Evolutionary conservation across 2,329 filamentous ascomycete genomes (phyloP), one percentile per base, ranked within the genome.

Genomic region (Gaeumannomyces sp.): DNA sequence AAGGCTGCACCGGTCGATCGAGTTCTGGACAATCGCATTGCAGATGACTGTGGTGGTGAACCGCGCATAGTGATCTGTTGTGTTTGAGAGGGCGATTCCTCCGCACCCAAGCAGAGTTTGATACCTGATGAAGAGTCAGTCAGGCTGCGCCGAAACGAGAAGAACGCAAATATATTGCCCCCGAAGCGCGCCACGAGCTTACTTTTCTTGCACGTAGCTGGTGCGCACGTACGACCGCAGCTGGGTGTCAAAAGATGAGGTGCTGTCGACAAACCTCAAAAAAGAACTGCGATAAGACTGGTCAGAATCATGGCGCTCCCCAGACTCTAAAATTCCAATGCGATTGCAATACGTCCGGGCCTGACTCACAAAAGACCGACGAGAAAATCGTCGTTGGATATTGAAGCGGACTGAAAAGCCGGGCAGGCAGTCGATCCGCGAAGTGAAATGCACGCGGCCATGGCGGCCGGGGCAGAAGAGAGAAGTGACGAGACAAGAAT

Each of bases 1-100:
- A 60, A 96, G 79, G 27, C 79, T 77, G 77, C 95, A 99, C 31
- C 83, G 73, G 14, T 78, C 74, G 71, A 89, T 87, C 6, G 95
- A 98, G 73, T 92, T 93, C 77, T 99, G 95, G 62, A 99, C 86
- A 73, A 99, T 90, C 69, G 91, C 85, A 81, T 96, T 98, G 83
- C 95, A 99, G 69, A 99, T 84, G 68, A 96, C 89, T 67, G 91
- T 95, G 60, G 88, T 95, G 6, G 94, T 96, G 78, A 94, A 99
- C 71, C 95, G 89, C 61, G 95, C 94, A 77, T 99, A 99, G 72
- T 93, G 85, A 72, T 90, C 84, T 70, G 86, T 89, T 4, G 92
- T 89, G 74, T 96, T 91, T 65, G 86, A 86, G 65, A 93, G 83
- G 72, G 95, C 86, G 71, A 97, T 81, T 67, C 85, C 84, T 61